Evolutionary conservation across 2,329 filamentous ascomycete species (phyloP), one percentile per base, ranked within the genome.

Genomic region (Verticillium nubilum): DNA sequence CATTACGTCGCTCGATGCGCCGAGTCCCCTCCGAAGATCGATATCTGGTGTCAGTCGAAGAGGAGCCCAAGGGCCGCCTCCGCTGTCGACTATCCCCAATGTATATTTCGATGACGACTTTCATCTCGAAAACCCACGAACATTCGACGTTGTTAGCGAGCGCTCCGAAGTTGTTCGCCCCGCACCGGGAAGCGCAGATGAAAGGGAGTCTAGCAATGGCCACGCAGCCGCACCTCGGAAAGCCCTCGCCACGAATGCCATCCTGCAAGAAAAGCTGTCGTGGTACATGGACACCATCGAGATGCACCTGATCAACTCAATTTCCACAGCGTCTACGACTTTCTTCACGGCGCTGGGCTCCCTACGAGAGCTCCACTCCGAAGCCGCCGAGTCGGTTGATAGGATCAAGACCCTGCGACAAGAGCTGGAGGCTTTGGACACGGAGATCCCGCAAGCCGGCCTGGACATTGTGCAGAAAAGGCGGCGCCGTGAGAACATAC

Each of bases 231-330:
- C 82, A 12, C 87, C 90, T 9, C 85, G 94, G 61, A 98, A 97
- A 72, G 90, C 91, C 1, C 79, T 99, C 28, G 94, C 94, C 7
- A 97, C 93, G 0, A 99, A 99, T 74, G 95, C 95, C 0, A 99
- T 99, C 60, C 74, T 99, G 35, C 95, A 99, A 72, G 95, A 99
- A 74, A 99, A 99, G 74, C 80, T 99, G 13, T 98, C 95, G 0
- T 99, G 95, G 95, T 99, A 99, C 73, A 97, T 99, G 92, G 95
- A 99, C 72, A 99, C 95, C 0, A 92, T 99, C 25, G 95, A 99
- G 72, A 92, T 99, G 58, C 95, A 99, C 71, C 80, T 99, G 7
- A 97, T 99, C 67, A 92, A 91, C 31, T 97, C 93, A 0, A 99
- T 99, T 63, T 98, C 94, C 2, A 92, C 91, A 0, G 95, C 95